Percentiles rank a stretch among this genome's conserved stretches.
Conservation (phyloP, 1,284 basidiomycete species). For the Tilletia indica region DNA sequence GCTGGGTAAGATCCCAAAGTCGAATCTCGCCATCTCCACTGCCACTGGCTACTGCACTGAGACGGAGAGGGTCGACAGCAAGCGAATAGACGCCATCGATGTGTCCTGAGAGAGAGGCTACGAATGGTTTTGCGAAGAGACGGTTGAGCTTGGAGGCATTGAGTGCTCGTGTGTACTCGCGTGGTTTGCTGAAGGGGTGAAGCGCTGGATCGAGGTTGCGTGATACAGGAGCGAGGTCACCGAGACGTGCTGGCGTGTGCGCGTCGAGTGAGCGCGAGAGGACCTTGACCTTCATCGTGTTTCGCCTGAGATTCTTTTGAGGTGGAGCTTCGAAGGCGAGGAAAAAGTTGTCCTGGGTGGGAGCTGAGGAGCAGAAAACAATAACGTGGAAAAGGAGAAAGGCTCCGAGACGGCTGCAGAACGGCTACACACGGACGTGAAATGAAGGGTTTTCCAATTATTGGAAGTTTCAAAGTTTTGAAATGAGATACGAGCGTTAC, state of each 20-base stretch:
- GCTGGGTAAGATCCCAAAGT: conserved; percentile 77
- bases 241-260: conserved; percentile 65
- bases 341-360: too few relatives aligned
- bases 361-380: too few relatives aligned
- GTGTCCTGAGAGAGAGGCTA: conserved; percentile 86
- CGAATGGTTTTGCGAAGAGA: conserved; percentile 95
- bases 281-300: conserved; percentile 72
- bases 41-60: conserved; percentile 83
- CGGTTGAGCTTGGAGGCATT: conserved; percentile 95
- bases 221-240: conserved; percentile 80
- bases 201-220: conserved; percentile 89
- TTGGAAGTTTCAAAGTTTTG: too few relatives aligned
- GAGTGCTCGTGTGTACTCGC: conserved; percentile 89
- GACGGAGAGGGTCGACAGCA: conserved; percentile 72
- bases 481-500: too few relatives aligned
- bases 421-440: too few relatives aligned
- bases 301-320: neutral
- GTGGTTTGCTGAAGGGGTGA: conserved; percentile 87
- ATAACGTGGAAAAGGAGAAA: too few relatives aligned
- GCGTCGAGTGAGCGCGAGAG: conserved; percentile 77
- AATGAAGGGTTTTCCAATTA: too few relatives aligned
- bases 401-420: too few relatives aligned
- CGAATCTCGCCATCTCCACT: conserved; percentile 94
- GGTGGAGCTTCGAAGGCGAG: too few relatives aligned
- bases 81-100: conserved; percentile 91